Evolutionary conservation across 2,329 filamentous ascomycete species (phyloP), one percentile per base, ranked within the genome.

Genomic region (Pseudogymnoascus sp.): DNA sequence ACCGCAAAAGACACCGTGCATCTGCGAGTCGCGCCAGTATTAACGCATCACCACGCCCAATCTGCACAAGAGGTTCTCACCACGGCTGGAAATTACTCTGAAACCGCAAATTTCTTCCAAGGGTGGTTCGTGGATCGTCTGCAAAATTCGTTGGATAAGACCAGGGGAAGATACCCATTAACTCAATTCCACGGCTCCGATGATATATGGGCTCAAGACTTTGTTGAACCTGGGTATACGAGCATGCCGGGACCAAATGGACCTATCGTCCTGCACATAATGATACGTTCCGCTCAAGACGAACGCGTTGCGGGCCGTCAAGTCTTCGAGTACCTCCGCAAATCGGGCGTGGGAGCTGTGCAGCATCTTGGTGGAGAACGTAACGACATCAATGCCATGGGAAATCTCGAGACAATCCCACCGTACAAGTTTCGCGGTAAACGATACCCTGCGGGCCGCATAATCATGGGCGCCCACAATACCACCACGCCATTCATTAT

Each of bases 171-270:
- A 12, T 55, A 33, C 2, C 49, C 49, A 33, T 55, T 55, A 55
- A 55, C 49, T 7, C 55, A 65, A 1, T 67, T 75, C 62, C 65
- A 70, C 19, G 60, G 62, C 1, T 67, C 64, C 22, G 64, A 62
- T 30, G 74, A 77, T 62, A 66, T 72, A 49, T 78, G 75, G 75
- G 68, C 71, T 1, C 76, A 77, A 63, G 75, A 78, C 61, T 72
- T 75, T 38, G 63, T 78, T 28, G 75, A 77, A 65, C 72, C 75
- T 0, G 75, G 67, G 1, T 78, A 75, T 62, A 67, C 69, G 3
- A 75, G 72, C 60, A 77, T 77, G 63, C 75, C 75, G 0, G 75
- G 74, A 0, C 72, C 74, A 0, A 16, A 73, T 4, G 72, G 74
- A 0, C 65, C 73, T 75, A 60, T 33, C 8, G 2, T 11, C n/a